These are phyloP conservation scores for Dendrobium chrysotoxum DNA, from an alignment of 106 monocot genomes.

Conservation along the genomic window DNA sequence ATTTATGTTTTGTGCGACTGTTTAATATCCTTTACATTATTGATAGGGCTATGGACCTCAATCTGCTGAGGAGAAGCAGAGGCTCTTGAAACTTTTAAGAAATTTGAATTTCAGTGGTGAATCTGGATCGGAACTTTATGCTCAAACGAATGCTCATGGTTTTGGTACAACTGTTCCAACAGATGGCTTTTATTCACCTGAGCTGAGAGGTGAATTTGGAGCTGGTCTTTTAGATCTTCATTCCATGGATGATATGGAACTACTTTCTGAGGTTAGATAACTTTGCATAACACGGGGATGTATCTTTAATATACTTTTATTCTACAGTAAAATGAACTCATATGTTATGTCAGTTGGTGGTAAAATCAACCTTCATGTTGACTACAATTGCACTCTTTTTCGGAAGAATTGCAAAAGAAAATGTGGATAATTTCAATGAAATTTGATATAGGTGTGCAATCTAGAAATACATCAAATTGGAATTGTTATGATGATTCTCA, in stretches of 20 bases:
- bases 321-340: not conserved
- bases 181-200: slow-evolving; percentile 59
- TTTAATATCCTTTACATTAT: not conserved
- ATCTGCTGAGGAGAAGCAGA: slow-evolving; percentile 77
- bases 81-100: slow-evolving; percentile 54
- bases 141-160: slow-evolving; percentile 22
- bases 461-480: not conserved
- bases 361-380: not conserved
- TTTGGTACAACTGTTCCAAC: slow-evolving; percentile 20
- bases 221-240: slow-evolving; percentile 88
- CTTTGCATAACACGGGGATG: not conserved
- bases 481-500: not conserved
- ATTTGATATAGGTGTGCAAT: not conserved
- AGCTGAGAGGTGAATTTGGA: slow-evolving; percentile 72
- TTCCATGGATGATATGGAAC: slow-evolving; percentile 71
- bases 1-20: not conserved
- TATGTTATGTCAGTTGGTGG: not conserved
- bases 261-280: slow-evolving; percentile 66
- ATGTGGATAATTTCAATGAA: not conserved
- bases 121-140: slow-evolving; percentile 45
- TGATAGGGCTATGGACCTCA: slow-evolving; percentile 74
- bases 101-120: slow-evolving; percentile 78
- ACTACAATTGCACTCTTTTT: not conserved
- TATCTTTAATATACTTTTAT: not conserved
- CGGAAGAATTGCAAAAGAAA: not conserved